These are phyloP conservation scores for Prototheca wickerhamii DNA, from an alignment of 163 green algal genomes.

Conservation along the genomic window DNA sequence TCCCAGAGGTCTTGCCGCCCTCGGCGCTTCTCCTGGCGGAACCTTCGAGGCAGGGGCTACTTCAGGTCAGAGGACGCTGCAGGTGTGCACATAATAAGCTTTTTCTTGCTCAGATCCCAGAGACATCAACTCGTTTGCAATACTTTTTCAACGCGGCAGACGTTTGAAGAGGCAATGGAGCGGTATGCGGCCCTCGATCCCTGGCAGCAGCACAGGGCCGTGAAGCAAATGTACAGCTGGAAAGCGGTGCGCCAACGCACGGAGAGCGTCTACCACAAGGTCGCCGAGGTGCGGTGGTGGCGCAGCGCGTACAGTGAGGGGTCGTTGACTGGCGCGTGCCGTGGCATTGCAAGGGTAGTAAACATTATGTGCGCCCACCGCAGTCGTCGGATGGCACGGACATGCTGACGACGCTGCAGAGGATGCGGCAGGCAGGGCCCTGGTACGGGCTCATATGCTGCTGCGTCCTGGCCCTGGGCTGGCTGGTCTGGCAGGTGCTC, in stretches of 20 bases:
- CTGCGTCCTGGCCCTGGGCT: slow-evolving; percentile 21
- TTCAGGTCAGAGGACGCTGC: slow-evolving; percentile 20
- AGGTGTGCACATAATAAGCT: neutral
- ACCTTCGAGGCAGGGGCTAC: slow-evolving; percentile 42
- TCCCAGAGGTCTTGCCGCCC: slow-evolving; percentile 81
- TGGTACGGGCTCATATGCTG: slow-evolving; percentile 71
- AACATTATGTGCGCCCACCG: too few species aligned
- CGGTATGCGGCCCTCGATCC: slow-evolving; percentile 26
- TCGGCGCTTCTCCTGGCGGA: slow-evolving; percentile 68
- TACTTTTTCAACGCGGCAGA: slow-evolving; percentile 18
- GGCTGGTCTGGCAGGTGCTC: neutral
- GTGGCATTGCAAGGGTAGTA: too few species aligned
- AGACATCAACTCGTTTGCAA: too few species aligned
- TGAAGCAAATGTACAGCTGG: slow-evolving; percentile 82
- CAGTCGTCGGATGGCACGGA: too few species aligned
- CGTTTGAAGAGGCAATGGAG: slow-evolving; percentile 33
- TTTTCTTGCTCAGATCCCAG: slow-evolving; percentile 7
- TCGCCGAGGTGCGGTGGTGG: neutral
- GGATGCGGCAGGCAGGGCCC: slow-evolving; percentile 39
- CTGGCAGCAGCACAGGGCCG: slow-evolving; percentile 37
- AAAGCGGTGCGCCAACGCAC: slow-evolving; percentile 67
- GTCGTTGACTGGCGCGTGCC: too few species aligned
- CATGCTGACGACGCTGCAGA: slow-evolving; percentile 38
- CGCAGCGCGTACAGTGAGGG: too few species aligned
- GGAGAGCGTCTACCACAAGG: slow-evolving; percentile 60